Evolutionary conservation across 1,139 yeast species (phyloP).

Genomic region (Magnusiomyces fungicola): DNA sequence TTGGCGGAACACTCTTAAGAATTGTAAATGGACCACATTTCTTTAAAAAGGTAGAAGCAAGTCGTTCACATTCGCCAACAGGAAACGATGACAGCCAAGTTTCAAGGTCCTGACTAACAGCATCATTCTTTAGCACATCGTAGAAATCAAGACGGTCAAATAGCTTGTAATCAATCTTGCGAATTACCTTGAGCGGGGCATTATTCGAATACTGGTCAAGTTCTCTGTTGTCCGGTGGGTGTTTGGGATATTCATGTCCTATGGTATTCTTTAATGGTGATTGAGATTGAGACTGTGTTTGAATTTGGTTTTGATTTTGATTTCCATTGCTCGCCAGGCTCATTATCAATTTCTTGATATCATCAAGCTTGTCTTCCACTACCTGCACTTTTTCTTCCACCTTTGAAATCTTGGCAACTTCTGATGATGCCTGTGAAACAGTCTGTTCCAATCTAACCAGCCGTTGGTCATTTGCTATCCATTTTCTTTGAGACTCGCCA

Average conservation of each 20-base stretch:
- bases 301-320: too few species aligned
- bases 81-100: conserved; percentile 33
- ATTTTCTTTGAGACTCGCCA: too few species aligned
- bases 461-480: too few species aligned
- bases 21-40: conserved; percentile 18
- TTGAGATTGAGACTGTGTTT: too few species aligned
- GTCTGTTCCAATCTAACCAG: too few species aligned
- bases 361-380: not conserved
- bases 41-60: conserved; percentile 16
- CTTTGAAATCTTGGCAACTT: not conserved
- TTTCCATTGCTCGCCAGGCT: too few species aligned
- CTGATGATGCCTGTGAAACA: too few species aligned
- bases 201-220: too few species aligned
- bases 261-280: too few species aligned
- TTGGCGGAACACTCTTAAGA: conserved; percentile 1
- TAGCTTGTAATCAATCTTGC: conserved; percentile 38
- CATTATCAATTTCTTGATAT: not conserved
- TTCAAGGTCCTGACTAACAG: conserved; percentile 33
- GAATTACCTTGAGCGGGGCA: conserved; percentile 39
- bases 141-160: conserved; percentile 30
- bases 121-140: conserved; percentile 28
- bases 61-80: conserved; percentile 16
- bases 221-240: too few species aligned
- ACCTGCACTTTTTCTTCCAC: not conserved
- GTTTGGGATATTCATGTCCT: too few species aligned